These are phyloP conservation scores for Scleroderma citrinum DNA, from an alignment of 768 basidiomycete species.

Conservation along the genomic window DNA sequence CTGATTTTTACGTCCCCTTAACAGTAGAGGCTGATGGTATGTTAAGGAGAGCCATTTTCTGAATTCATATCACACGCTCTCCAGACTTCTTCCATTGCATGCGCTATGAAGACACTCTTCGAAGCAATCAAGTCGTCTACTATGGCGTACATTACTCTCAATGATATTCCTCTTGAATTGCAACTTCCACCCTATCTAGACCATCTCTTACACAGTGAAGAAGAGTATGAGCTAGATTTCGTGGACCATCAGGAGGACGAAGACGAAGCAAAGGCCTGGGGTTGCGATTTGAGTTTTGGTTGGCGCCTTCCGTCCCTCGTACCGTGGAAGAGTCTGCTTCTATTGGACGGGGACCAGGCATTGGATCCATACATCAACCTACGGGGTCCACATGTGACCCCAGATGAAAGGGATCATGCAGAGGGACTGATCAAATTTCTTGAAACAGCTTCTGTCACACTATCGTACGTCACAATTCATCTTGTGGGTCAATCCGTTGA, in stretches of 20 bases:
- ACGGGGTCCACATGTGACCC: conserved; percentile 49
- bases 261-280: conserved; percentile 52
- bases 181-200: conserved; percentile 83
- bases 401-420: conserved; percentile 61
- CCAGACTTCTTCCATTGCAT: conserved; percentile 62
- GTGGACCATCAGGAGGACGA: conserved; percentile 48
- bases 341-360: conserved; percentile 57
- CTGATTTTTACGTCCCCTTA: conserved; percentile 29
- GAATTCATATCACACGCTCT: conserved; percentile 55
- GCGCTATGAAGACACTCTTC: conserved; percentile 75
- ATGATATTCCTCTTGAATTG: conserved; percentile 75
- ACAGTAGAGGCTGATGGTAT: conserved; percentile 6
- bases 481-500: background rate
- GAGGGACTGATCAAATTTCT: conserved; percentile 73
- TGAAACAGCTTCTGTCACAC: conserved; percentile 62
- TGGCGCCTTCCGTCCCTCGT: conserved; percentile 69
- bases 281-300: conserved; percentile 59
- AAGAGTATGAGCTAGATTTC: conserved; percentile 49
- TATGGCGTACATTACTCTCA: conserved; percentile 74
- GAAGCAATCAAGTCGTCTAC: conserved; percentile 70
- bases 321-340: conserved; percentile 89
- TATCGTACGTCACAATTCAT: conserved; percentile 52
- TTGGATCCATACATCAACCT: conserved; percentile 57
- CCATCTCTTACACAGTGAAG: conserved; percentile 59
- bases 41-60: conserved; percentile 53